Conservation (phyloP, 352 stramenopile genomes). For the Globisporangium ultimum region DNA sequence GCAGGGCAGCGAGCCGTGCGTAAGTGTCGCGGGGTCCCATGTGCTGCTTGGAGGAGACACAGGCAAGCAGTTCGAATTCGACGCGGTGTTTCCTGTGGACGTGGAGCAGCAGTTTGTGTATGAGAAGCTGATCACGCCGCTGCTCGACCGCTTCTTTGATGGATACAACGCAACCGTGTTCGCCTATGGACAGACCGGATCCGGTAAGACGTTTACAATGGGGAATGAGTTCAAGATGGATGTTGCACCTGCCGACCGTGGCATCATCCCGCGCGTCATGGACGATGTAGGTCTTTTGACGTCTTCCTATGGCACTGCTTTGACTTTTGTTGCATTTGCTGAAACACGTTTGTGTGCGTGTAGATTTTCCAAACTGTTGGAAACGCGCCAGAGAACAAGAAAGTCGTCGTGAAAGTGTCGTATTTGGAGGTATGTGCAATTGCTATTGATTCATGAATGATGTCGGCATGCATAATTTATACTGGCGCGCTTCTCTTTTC, state of each 20-base stretch:
- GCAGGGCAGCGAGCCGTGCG: slow-evolving; percentile 37
- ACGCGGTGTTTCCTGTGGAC: slow-evolving; percentile 61
- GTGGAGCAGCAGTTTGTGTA: slow-evolving; percentile 41
- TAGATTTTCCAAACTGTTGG: slow-evolving; percentile 54
- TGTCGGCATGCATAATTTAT: no score
- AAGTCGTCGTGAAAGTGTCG: slow-evolving; percentile 57
- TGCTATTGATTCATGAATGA: no score
- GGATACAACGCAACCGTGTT: slow-evolving; percentile 95
- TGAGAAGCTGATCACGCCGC: slow-evolving; percentile 39
- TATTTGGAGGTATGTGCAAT: slow-evolving; percentile 52
- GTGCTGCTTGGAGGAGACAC: slow-evolving; percentile 30
- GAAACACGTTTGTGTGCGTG: background rate
- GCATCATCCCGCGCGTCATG: slow-evolving; percentile 84
- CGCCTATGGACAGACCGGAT: slow-evolving; percentile 93
- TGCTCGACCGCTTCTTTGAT: slow-evolving; percentile 88
- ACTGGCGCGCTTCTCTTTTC: background rate
- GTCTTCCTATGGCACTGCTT: background rate
- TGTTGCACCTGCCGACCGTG: slow-evolving; percentile 28
- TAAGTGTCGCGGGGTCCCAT: slow-evolving; percentile 14
- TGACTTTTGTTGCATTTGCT: background rate
- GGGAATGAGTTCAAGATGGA: slow-evolving; percentile 72
- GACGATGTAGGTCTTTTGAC: slow-evolving; percentile 35
- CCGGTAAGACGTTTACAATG: slow-evolving; percentile 93
- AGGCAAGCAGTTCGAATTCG: slow-evolving; percentile 71
- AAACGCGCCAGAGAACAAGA: slow-evolving; percentile 20